Evolutionary conservation across 2,329 filamentous ascomycete species (phyloP).

Genomic region (Aspergillus intermedius): DNA sequence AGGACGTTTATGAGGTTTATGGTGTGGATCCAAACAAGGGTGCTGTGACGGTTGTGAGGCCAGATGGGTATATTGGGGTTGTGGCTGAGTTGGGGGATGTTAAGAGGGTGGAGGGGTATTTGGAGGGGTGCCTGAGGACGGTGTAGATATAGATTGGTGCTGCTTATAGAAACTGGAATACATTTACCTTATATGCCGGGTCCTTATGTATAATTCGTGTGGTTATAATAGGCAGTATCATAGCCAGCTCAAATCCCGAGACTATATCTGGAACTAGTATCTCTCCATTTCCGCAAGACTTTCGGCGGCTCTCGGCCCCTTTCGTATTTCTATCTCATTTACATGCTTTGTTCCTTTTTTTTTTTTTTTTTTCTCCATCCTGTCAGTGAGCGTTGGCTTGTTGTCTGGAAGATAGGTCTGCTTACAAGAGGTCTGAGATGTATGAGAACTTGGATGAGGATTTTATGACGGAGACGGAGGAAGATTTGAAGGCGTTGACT

Average conservation of each 20-base stretch:
- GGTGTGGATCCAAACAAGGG: slow-evolving; percentile 27
- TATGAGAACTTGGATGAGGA: background rate
- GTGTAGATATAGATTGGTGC: slow-evolving; percentile 2
- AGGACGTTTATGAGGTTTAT: slow-evolving; percentile 32
- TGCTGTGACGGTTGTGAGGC: slow-evolving; percentile 30
- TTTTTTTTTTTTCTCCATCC: too few species aligned
- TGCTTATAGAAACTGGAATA: too few species aligned
- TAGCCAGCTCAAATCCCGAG: too few species aligned
- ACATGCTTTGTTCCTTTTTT: too few species aligned
- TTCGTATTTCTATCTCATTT: too few species aligned
- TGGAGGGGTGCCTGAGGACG: slow-evolving; percentile 14
- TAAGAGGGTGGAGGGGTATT: slow-evolving; percentile 18
- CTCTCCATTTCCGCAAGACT: too few species aligned
- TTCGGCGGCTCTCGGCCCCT: too few species aligned
- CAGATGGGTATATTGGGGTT: slow-evolving; percentile 34
- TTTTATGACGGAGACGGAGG: background rate
- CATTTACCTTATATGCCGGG: background rate
- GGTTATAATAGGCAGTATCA: too few species aligned
- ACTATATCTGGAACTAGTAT: too few species aligned
- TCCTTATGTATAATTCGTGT: background rate
- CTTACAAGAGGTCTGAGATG: background rate
- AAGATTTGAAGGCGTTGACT: background rate
- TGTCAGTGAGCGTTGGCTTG: too few species aligned
- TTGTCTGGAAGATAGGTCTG: background rate
- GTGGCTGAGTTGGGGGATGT: slow-evolving; percentile 23